These are phyloP conservation scores for Clarireedia paspali DNA, from an alignment of 2,329 filamentous ascomycete genomes.

Conservation along the genomic window DNA sequence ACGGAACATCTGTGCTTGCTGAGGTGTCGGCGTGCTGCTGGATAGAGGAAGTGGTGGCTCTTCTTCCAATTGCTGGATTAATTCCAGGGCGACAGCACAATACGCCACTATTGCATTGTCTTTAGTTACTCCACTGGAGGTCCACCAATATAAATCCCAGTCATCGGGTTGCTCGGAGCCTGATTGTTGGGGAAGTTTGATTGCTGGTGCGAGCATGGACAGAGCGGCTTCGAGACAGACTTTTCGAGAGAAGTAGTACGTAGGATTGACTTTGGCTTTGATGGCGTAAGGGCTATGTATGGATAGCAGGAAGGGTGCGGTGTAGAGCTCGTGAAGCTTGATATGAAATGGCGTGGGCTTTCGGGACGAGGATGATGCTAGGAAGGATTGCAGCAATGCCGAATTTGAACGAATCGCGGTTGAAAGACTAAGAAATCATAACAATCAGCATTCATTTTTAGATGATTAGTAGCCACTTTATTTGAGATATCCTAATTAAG, in stretches of 20 bases:
- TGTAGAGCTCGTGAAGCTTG: slow-evolving; percentile 43
- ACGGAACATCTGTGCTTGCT: slow-evolving; percentile 1
- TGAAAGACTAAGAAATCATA: background rate
- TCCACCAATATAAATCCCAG: background rate
- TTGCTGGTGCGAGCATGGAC: slow-evolving; percentile 9
- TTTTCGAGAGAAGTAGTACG: slow-evolving; percentile 43
- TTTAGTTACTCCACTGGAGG: background rate
- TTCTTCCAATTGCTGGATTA: slow-evolving; percentile 18
- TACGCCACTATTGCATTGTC: background rate
- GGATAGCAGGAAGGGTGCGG: slow-evolving; percentile 47
- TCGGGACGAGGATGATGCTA: background rate
- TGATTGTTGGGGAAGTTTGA: background rate
- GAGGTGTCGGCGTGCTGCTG: background rate
- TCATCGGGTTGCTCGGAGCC: background rate
- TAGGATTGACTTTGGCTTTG: slow-evolving; percentile 35
- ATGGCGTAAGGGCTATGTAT: slow-evolving; percentile 44
- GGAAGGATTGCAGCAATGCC: background rate
- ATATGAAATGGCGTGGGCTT: slow-evolving; percentile 16
- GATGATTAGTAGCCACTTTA: too few species aligned
- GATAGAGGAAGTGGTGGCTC: slow-evolving; percentile 1
- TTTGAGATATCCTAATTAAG: too few species aligned
- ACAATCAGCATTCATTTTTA: background rate
- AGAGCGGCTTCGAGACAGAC: slow-evolving; percentile 37
- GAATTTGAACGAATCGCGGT: background rate
- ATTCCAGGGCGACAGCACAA: background rate